Conservation (phyloP, 1,284 basidiomycete species). For the Malassezia slooffiae region DNA sequence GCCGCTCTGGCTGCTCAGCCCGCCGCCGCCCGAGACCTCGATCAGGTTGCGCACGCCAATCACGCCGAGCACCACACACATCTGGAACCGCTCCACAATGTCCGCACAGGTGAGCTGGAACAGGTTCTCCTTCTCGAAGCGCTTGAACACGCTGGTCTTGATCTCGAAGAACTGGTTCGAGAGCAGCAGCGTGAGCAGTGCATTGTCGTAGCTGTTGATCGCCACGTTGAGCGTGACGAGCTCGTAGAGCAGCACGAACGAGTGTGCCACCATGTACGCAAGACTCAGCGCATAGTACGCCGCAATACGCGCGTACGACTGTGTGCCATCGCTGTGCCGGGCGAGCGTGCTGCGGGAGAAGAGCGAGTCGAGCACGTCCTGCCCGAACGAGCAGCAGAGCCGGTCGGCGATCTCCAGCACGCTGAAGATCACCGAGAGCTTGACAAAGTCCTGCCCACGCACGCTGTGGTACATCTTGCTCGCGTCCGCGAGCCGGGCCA, state of each 20-base stretch:
- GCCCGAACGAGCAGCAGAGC: constrained; percentile 89
- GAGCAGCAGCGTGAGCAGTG: constrained; percentile 80
- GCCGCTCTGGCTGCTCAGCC: constrained; percentile 15
- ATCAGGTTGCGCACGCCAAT: constrained; percentile 92
- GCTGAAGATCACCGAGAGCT: constrained; percentile 98
- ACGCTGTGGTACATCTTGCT: constrained; percentile 98
- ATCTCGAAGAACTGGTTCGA: constrained; percentile 99
- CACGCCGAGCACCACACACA: constrained; percentile 77
- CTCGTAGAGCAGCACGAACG: constrained; percentile 93
- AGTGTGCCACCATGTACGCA: constrained; percentile 66
- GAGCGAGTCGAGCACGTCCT: constrained; percentile 90
- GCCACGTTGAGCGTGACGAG: constrained; percentile 91
- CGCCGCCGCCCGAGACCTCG: constrained; percentile 62
- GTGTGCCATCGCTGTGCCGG: constrained; percentile 49
- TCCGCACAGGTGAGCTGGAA: constrained; percentile 84
- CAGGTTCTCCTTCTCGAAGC: constrained; percentile 98
- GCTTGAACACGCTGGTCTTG: constrained; percentile 98
- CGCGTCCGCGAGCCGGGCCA: constrained; percentile 77
- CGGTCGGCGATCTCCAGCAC: constrained; percentile 75
- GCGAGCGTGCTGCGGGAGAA: constrained; percentile 85
- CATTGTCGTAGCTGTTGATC: constrained; percentile 95
- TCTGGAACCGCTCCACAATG: constrained; percentile 93
- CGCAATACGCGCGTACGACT: constrained; percentile 58
- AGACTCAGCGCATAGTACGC: constrained; percentile 74
- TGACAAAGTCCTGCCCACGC: constrained; percentile 73